Evolutionary conservation across 306 rosid species (phyloP).

Genomic region (Oxytropis ochrocephala): DNA sequence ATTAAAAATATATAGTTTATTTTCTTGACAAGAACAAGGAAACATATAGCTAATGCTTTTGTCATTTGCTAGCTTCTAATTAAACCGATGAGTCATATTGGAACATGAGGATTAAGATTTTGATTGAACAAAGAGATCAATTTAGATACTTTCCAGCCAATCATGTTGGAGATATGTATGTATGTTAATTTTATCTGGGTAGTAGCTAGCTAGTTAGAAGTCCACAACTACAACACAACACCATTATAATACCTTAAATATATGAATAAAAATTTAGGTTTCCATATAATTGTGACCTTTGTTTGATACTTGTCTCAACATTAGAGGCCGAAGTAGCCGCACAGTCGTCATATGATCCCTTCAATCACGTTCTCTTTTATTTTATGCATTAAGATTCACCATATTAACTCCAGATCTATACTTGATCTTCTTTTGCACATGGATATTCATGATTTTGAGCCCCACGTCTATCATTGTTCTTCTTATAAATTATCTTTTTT

Average conservation of each 20-base stretch:
- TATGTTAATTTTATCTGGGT: neutral
- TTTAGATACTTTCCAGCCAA: constrained; percentile 20
- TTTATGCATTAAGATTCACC: constrained; percentile 38
- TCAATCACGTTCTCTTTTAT: constrained; percentile 41
- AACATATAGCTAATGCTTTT: neutral
- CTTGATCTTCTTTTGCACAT: constrained; percentile 44
- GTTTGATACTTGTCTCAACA: constrained; percentile 54
- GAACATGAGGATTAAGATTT: constrained; percentile 3
- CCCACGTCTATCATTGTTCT: constrained; percentile 1
- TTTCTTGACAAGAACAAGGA: no score
- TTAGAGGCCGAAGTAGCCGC: constrained; percentile 48
- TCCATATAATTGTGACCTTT: constrained; percentile 27
- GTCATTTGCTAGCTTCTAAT: neutral
- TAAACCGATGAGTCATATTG: neutral
- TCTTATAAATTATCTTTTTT: no score
- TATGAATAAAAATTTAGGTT: neutral
- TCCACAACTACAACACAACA: constrained; percentile 3
- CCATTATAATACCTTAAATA: neutral
- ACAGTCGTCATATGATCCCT: constrained; percentile 51
- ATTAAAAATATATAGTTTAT: no score
- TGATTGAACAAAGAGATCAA: neutral
- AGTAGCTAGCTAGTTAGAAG: constrained; percentile 8
- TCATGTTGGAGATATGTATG: constrained; percentile 12
- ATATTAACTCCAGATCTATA: constrained; percentile 41
- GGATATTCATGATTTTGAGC: constrained; percentile 50